Base-by-base conservation (phyloP, 352 stramenopile species). In the Globisporangium yorkense region DNA sequence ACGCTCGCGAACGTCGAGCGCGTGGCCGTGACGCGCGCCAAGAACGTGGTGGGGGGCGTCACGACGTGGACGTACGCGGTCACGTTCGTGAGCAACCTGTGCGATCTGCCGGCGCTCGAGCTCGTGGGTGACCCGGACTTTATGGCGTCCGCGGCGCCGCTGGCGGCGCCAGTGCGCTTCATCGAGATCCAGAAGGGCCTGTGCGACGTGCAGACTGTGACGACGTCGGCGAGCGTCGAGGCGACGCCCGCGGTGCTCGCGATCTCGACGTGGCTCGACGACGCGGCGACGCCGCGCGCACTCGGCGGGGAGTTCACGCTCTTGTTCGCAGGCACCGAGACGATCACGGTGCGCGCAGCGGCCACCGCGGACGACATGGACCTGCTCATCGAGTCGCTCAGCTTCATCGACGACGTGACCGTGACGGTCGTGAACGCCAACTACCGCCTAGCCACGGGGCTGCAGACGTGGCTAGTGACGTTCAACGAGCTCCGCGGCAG, bases 181-280 rank as follows among this genome's bases (percentile, higher is more conserved):
- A 85, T 51, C 0, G 70, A 92, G 51, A 54, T 94, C 2, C 80
- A 91, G 18, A 86, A 85, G 15, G 96, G 95, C 35, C 62, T 90
- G n/a, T 96, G 94, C 18, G 96, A 99, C 66, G 80, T 99, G 6
- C 96, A 99, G 75, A 98, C 89, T 0, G 81, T 99, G 39, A 89
- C 85, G 2, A 89, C 93, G 13, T 94, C 89, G 18, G 77, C 86
- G 7, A 96, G 97, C 51, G 76, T 91, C 5, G 82, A 92, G 48
- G 98, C 96, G 40, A 85, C 87, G 2, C 70, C 89, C 0, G 90
- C 98, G 56, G 77, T 98, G 6, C 88, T 97, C 65, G 86, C 72
- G 0, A 85, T 98, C 39, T 80, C 70, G 5, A 89, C 93, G 46
- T 88, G 74, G 76, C 57, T 89, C 9, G 81, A 87, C 48, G 64